Conservation (phyloP, 176 grass and related monocot genomes). For the Avena atlantica region DNA sequence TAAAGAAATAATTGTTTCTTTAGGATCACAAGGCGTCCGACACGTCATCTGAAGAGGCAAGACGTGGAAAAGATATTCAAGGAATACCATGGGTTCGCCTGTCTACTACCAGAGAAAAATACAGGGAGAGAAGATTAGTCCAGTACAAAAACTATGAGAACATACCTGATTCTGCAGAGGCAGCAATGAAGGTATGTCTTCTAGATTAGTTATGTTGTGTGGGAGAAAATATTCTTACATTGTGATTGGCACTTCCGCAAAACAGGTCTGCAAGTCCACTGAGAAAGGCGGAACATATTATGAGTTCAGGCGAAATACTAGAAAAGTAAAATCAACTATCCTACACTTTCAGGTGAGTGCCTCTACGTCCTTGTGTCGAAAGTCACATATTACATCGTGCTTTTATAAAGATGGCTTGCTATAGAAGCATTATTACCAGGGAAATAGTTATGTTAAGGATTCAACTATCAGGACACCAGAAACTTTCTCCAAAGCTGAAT, state of each 20-base stretch:
- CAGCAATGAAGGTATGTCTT: constrained; percentile 57
- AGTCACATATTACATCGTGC: constrained; percentile 6
- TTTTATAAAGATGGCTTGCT: constrained; percentile 24
- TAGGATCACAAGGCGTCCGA: constrained; percentile 60
- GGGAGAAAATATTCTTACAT: not conserved
- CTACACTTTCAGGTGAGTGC: constrained; percentile 77
- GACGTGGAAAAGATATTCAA: constrained; percentile 87
- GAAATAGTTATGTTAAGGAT: not conserved
- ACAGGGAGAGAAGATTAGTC: constrained; percentile 66
- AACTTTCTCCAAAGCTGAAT: not conserved
- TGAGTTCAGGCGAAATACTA: constrained; percentile 78
- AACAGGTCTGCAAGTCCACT: constrained; percentile 68
- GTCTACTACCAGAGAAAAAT: constrained; percentile 63
- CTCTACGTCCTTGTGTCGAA: not conserved
- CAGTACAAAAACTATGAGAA: constrained; percentile 92
- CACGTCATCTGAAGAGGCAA: constrained; percentile 65
- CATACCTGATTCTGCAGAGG: constrained; percentile 65
- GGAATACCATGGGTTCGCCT: constrained; percentile 82
- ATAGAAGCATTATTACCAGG: constrained; percentile 5
- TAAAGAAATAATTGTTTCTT: constrained; percentile 18
- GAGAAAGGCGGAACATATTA: constrained; percentile 71
- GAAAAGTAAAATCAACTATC: constrained; percentile 81
- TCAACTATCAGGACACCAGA: not conserved
- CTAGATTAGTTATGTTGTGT: not conserved
- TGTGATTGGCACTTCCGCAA: constrained; percentile 39